Evolutionary conservation across 169 alveolate genomes (phyloP).

Genomic region (Besnoitia besnoiti): DNA sequence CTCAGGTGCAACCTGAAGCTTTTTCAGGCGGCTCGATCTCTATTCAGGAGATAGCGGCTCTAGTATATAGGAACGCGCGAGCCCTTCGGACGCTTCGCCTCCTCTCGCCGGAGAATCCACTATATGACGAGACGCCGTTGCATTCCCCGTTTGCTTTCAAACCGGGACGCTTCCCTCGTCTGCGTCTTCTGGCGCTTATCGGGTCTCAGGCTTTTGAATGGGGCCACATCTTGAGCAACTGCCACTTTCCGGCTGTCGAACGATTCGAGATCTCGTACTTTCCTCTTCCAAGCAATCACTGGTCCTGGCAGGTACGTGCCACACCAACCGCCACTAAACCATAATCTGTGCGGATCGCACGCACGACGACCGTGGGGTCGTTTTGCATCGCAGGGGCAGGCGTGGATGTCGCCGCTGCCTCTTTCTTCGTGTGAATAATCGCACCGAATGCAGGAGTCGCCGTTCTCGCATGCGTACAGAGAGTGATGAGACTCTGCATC

Average conservation of each 20-base stretch:
- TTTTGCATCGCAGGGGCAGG: too few species aligned
- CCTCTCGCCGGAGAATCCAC: constrained; percentile 56
- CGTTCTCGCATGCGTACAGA: too few species aligned
- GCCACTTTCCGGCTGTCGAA: constrained; percentile 32
- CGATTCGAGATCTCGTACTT: constrained; percentile 26
- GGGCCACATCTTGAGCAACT: constrained; percentile 42
- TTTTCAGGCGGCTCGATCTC: constrained; percentile 30
- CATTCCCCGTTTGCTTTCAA: constrained; percentile 48
- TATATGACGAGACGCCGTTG: constrained; percentile 56
- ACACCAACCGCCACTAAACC: background rate
- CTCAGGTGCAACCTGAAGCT: constrained; percentile 15
- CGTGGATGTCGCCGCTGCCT: too few species aligned
- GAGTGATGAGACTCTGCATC: too few species aligned
- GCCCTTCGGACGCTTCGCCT: constrained; percentile 38
- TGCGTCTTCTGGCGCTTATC: background rate
- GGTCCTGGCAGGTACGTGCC: constrained; percentile 48
- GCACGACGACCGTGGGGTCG: too few species aligned
- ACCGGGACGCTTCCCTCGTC: constrained; percentile 28
- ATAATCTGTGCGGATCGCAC: too few species aligned
- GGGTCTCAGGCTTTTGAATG: constrained; percentile 36
- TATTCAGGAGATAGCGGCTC: constrained; percentile 57
- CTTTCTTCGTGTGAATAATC: too few species aligned
- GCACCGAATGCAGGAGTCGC: too few species aligned
- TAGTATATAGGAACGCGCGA: constrained; percentile 24
- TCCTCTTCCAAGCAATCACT: constrained; percentile 20